A percentile compares a stretch with the other conserved stretches of the same genome.
Evolutionary conservation across 805 yeast species (phyloP).

Genomic region (Nakazawaea ernobii): DNA sequence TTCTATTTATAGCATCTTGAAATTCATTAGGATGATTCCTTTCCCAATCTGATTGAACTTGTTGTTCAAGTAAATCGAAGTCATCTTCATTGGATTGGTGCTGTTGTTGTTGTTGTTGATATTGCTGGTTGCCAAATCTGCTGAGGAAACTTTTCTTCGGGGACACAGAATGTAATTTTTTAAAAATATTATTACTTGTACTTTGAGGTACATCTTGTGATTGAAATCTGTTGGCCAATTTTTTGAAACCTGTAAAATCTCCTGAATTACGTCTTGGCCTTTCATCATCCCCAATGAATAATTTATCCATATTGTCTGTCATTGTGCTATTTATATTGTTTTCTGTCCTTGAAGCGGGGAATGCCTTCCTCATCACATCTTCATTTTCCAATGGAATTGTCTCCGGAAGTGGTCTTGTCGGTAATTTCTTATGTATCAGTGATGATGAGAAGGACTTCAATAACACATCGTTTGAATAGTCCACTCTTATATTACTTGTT

Average conservation of each 20-base stretch:
- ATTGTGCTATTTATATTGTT: neutral
- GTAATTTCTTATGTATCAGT: neutral
- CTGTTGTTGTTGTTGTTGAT: slow-evolving; percentile 1
- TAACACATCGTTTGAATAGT: slow-evolving; percentile 2
- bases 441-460: slow-evolving; percentile 9
- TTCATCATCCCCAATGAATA: neutral
- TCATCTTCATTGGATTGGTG: slow-evolving; percentile 15
- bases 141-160: slow-evolving; percentile 9
- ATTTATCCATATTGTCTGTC: neutral
- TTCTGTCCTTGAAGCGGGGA: neutral
- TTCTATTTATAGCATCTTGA: slow-evolving; percentile 8
- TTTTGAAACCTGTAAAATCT: slow-evolving; percentile 5
- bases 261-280: slow-evolving; percentile 1
- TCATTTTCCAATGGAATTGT: slow-evolving; percentile 6
- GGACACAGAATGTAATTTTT: slow-evolving; percentile 4
- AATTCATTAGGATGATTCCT: slow-evolving; percentile 13
- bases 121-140: slow-evolving; percentile 4
- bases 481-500: neutral
- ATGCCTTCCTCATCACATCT: neutral
- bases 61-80: slow-evolving; percentile 28
- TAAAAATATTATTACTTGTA: neutral
- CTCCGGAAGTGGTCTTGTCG: slow-evolving; percentile 5
- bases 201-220: neutral
- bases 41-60: slow-evolving; percentile 26
- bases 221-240: slow-evolving; percentile 6